Evolutionary conservation across 108 stramenopile species (phyloP).

Genomic region (Hondaea fermentalgiana): DNA sequence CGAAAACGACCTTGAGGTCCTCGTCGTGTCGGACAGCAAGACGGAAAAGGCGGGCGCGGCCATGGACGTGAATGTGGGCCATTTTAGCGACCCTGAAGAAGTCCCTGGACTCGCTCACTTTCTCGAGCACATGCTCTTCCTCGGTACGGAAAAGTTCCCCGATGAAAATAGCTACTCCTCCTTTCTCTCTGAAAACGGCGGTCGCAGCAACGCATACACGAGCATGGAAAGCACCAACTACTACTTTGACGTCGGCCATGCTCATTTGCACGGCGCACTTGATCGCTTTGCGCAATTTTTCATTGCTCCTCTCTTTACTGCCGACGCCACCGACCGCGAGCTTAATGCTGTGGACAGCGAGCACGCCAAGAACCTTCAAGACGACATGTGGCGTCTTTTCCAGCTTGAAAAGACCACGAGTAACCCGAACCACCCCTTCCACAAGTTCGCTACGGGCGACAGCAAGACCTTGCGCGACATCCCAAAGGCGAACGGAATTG

Average conservation of each 20-base stretch:
- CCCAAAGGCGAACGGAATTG: slow-evolving; percentile 41
- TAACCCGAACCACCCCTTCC: slow-evolving; percentile 59
- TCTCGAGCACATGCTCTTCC: slow-evolving; percentile 89
- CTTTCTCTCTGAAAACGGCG: slow-evolving; percentile 76
- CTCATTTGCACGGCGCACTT: slow-evolving; percentile 67
- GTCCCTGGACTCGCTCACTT: slow-evolving; percentile 84
- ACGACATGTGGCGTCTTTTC: slow-evolving; percentile 79
- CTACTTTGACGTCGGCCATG: slow-evolving; percentile 79
- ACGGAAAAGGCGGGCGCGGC: slow-evolving; percentile 64
- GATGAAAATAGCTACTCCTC: slow-evolving; percentile 71
- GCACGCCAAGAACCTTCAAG: slow-evolving; percentile 79
- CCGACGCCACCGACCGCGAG: slow-evolving; percentile 74
- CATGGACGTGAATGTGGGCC: slow-evolving; percentile 79
- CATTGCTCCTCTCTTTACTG: slow-evolving; percentile 68
- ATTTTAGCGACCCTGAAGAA: slow-evolving; percentile 72
- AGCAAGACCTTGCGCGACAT: slow-evolving; percentile 71
- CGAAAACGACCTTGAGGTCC: background rate
- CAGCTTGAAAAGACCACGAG: slow-evolving; percentile 59
- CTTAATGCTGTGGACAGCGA: slow-evolving; percentile 88
- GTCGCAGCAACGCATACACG: slow-evolving; percentile 88
- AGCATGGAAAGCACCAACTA: slow-evolving; percentile 81
- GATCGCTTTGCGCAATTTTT: slow-evolving; percentile 92
- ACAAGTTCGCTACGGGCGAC: slow-evolving; percentile 90
- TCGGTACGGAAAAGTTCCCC: slow-evolving; percentile 83
- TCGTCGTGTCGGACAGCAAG: slow-evolving; percentile 7